Conservation (phyloP, 106 monocot genomes). For the Apostasia ramifera region DNA sequence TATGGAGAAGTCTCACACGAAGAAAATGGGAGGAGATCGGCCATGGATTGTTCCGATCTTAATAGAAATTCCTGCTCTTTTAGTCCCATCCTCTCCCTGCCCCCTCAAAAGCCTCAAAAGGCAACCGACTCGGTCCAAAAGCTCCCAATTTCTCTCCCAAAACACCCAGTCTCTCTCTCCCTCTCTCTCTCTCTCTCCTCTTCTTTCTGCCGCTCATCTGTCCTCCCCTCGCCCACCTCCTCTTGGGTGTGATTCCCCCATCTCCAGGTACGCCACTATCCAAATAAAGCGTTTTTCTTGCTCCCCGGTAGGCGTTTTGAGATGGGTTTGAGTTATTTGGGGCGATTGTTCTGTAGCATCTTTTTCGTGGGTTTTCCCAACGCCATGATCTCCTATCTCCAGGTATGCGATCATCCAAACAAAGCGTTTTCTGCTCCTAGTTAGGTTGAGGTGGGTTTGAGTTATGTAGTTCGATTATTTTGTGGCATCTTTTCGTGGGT, state of each 20-base stretch:
- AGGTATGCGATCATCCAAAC: no score
- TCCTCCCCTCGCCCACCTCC: no score
- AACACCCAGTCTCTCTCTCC: background rate
- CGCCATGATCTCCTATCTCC: background rate
- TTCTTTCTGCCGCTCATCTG: background rate
- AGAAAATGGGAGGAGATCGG: no score
- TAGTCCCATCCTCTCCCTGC: background rate
- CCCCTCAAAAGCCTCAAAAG: background rate
- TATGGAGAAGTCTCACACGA: no score
- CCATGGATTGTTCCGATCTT: no score
- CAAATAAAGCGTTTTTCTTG: background rate
- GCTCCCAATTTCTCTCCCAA: background rate
- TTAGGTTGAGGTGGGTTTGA: background rate
- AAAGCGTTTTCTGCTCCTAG: background rate
- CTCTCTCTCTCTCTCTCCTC: background rate
- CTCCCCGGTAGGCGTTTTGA: background rate
- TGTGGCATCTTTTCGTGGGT: background rate
- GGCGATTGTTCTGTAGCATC: background rate
- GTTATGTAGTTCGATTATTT: background rate
- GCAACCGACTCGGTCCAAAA: background rate
- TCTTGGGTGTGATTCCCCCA: no score
- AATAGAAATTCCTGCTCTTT: background rate
- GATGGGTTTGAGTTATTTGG: background rate
- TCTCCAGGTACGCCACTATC: no score
- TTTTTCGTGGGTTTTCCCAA: background rate